Evolutionary conservation across 768 basidiomycete species (phyloP).

Genomic region (Phylloporus arenicola): DNA sequence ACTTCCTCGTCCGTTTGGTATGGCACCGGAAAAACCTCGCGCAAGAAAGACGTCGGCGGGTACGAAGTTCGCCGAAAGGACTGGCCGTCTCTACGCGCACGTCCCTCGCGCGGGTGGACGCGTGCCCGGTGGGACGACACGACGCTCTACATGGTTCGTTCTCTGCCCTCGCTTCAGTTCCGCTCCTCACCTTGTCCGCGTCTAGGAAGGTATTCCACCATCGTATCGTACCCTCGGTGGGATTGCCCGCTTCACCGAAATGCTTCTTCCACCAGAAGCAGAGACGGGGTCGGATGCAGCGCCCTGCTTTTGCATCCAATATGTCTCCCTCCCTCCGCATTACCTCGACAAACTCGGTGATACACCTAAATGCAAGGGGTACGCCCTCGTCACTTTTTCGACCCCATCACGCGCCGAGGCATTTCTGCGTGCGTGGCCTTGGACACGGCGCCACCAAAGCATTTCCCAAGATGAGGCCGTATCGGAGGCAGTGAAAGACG

Average conservation of each 20-base stretch:
- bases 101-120: conserved; percentile 23
- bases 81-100: conserved; percentile 29
- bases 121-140: conserved; percentile 55
- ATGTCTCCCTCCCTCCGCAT: conserved; percentile 55
- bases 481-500: conserved; percentile 34
- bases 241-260: conserved; percentile 42
- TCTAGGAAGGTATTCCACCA: conserved; percentile 66
- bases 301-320: conserved; percentile 38
- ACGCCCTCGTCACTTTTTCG: conserved; percentile 62
- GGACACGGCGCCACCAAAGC: conserved; percentile 34
- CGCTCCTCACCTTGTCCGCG: not conserved
- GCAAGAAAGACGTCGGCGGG: conserved; percentile 39
- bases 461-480: not conserved
- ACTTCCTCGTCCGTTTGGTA: conserved; percentile 35
- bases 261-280: conserved; percentile 26
- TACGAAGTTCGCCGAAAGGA: conserved; percentile 63
- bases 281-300: not conserved
- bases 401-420: conserved; percentile 34
- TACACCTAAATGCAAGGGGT: conserved; percentile 62
- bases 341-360: conserved; percentile 54
- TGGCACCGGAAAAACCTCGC: conserved; percentile 25
- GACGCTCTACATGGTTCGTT: conserved; percentile 60
- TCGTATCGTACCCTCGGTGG: conserved; percentile 47
- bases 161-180: not conserved
- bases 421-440: conserved; percentile 56